phyloP scores from a whole-genome alignment of 177 flowering plant species.

The Telopea speciosissima region DNA sequence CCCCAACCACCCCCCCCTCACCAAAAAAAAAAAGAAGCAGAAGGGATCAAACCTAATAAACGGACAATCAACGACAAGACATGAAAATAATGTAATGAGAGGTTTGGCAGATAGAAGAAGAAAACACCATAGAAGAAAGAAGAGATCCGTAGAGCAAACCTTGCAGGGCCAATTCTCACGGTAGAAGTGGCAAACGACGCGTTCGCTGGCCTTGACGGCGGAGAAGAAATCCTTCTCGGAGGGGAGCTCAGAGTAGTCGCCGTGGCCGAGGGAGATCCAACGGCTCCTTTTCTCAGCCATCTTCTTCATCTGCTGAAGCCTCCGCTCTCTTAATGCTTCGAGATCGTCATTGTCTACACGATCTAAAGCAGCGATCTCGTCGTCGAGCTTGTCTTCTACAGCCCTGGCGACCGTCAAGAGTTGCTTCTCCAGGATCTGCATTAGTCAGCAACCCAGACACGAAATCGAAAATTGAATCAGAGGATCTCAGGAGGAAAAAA shows the following conservation, averaged over 20 bases:
- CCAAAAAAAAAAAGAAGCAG: not conserved
- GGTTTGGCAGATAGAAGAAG: not conserved
- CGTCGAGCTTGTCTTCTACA: conserved; percentile 90
- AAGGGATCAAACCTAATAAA: too few species aligned
- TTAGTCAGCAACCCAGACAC: not conserved
- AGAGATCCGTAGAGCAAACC: conserved; percentile 28
- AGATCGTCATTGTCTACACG: conserved; percentile 78
- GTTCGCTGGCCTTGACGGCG: conserved; percentile 85
- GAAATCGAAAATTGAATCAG: not conserved
- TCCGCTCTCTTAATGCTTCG: conserved; percentile 74
- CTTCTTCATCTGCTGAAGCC: conserved; percentile 92
- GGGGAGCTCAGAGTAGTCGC: conserved; percentile 85
- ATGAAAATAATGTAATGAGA: not conserved
- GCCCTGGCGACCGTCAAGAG: conserved; percentile 82
- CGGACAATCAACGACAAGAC: too few species aligned
- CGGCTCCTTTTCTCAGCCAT: conserved; percentile 91
- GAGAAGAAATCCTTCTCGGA: conserved; percentile 93
- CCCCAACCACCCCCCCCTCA: not conserved
- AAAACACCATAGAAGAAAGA: not conserved
- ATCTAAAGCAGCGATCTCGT: conserved; percentile 73
- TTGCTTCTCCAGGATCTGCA: conserved; percentile 79
- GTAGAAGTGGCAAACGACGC: conserved; percentile 98
- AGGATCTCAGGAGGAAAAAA: not conserved
- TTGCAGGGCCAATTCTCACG: conserved; percentile 99
- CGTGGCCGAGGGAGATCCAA: conserved; percentile 88